These are phyloP conservation scores for Fraxinus excelsior DNA, from an alignment of 257 asterid species.

Conservation along the genomic window DNA sequence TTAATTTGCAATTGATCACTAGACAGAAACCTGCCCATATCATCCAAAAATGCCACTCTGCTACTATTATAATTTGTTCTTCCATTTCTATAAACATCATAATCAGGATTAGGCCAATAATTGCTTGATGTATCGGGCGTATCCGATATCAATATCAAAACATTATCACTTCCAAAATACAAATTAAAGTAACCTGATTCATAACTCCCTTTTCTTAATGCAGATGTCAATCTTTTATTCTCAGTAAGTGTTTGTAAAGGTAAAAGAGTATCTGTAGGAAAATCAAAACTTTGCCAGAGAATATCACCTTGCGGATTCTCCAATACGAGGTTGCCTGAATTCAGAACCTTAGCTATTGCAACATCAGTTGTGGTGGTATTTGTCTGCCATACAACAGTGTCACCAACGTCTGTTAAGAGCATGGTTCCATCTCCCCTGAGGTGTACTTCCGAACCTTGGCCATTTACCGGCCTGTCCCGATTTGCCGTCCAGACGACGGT, in stretches of 20 bases:
- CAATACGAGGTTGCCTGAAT: constrained; percentile 58
- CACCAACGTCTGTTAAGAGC: constrained; percentile 49
- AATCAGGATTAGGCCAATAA: constrained; percentile 72
- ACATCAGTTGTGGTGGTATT: constrained; percentile 37
- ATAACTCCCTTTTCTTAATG: constrained; percentile 37
- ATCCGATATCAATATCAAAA: constrained; percentile 46
- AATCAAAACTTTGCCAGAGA: constrained; percentile 72
- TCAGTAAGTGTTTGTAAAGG: constrained; percentile 65
- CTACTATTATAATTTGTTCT: constrained; percentile 68
- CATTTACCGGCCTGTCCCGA: constrained; percentile 59
- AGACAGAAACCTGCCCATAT: constrained; percentile 52
- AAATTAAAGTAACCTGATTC: constrained; percentile 59
- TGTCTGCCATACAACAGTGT: constrained; percentile 49
- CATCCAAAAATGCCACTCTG: constrained; percentile 56
- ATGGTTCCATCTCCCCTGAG: constrained; percentile 45
- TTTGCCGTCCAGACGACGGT: constrained; percentile 72
- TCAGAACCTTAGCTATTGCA: constrained; percentile 47
- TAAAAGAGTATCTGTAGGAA: constrained; percentile 60
- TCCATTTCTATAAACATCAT: constrained; percentile 28
- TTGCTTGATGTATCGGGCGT: constrained; percentile 54
- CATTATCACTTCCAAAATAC: constrained; percentile 60
- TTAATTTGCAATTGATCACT: constrained; percentile 53
- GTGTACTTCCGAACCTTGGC: constrained; percentile 37
- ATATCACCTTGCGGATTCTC: constrained; percentile 31
- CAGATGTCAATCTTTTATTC: constrained; percentile 49